These are phyloP conservation scores for Didymellaceae sp. DNA, from an alignment of 2,329 filamentous ascomycete genomes.

Conservation along the genomic window DNA sequence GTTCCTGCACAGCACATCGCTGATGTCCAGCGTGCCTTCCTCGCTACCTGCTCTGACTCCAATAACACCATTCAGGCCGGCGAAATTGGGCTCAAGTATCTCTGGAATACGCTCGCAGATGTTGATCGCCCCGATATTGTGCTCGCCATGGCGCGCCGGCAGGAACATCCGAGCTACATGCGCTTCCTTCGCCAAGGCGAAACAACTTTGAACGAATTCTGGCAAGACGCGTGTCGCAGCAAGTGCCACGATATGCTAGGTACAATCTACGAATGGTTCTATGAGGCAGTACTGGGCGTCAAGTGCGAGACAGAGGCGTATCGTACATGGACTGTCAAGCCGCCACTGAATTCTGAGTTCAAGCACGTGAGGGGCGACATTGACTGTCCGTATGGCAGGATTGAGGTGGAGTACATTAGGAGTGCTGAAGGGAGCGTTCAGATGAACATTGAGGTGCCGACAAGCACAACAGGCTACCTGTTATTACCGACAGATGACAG, in stretches of 20 bases:
- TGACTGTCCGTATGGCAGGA: slow-evolving; percentile 51
- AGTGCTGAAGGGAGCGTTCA: not conserved
- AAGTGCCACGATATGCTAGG: slow-evolving; percentile 59
- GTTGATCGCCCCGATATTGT: slow-evolving; percentile 49
- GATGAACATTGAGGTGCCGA: slow-evolving; percentile 35
- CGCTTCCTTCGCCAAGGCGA: slow-evolving; percentile 55
- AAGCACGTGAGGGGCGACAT: slow-evolving; percentile 47
- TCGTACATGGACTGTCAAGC: slow-evolving; percentile 49
- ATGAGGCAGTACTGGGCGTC: slow-evolving; percentile 51
- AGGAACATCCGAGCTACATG: slow-evolving; percentile 59
- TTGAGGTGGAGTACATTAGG: slow-evolving; percentile 35
- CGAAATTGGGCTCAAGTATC: slow-evolving; percentile 53
- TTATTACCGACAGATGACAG: slow-evolving; percentile 22
- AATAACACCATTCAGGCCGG: slow-evolving; percentile 48
- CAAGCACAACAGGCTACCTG: slow-evolving; percentile 27
- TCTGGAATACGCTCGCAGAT: slow-evolving; percentile 52
- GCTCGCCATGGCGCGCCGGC: slow-evolving; percentile 54
- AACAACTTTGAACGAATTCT: slow-evolving; percentile 54
- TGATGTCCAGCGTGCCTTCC: slow-evolving; percentile 39
- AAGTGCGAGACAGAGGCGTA: slow-evolving; percentile 50
- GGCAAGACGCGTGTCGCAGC: slow-evolving; percentile 53
- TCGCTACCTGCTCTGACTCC: slow-evolving; percentile 31
- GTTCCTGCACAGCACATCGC: slow-evolving; percentile 33
- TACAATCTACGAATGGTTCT: slow-evolving; percentile 59
- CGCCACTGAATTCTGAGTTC: slow-evolving; percentile 52